Evolutionary conservation across 1,284 basidiomycete species (phyloP).

Genomic region (Boletus albobrunnescens): DNA sequence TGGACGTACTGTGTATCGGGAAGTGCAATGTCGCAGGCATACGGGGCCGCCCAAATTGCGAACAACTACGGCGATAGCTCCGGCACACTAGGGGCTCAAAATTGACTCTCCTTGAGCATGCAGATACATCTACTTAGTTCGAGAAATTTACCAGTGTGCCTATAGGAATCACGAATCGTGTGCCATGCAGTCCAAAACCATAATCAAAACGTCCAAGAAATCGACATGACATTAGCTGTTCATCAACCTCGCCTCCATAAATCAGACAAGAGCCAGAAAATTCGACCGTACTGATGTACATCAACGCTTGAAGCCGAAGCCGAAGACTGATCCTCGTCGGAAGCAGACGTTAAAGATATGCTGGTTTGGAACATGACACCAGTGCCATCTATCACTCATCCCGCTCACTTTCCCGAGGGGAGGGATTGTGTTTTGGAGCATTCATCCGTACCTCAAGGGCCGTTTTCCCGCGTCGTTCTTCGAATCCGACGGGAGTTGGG

Average conservation of each 20-base stretch:
- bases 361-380: slow-evolving; percentile 23
- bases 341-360: slow-evolving; percentile 28
- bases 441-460: slow-evolving; percentile 43
- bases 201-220: slow-evolving; percentile 19
- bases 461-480: slow-evolving; percentile 38
- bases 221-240: background rate
- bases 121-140: slow-evolving; percentile 45
- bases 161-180: slow-evolving; percentile 74
- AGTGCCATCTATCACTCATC: slow-evolving; percentile 19
- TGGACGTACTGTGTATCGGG: too few species aligned
- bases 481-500: slow-evolving; percentile 46
- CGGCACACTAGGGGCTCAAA: too few species aligned
- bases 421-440: slow-evolving; percentile 37
- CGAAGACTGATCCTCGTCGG: slow-evolving; percentile 30
- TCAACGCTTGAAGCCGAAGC: slow-evolving; percentile 12
- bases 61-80: too few species aligned
- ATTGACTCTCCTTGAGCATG: slow-evolving; percentile 67
- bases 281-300: slow-evolving; percentile 10
- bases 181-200: slow-evolving; percentile 48
- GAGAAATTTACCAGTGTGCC: slow-evolving; percentile 78
- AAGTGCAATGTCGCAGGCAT: too few species aligned
- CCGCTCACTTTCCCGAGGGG: slow-evolving; percentile 25
- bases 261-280: slow-evolving; percentile 15
- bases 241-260: slow-evolving; percentile 8
- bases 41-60: too few species aligned